Conservation (phyloP, 345 rosid species). For the Euphorbia lathyris region DNA sequence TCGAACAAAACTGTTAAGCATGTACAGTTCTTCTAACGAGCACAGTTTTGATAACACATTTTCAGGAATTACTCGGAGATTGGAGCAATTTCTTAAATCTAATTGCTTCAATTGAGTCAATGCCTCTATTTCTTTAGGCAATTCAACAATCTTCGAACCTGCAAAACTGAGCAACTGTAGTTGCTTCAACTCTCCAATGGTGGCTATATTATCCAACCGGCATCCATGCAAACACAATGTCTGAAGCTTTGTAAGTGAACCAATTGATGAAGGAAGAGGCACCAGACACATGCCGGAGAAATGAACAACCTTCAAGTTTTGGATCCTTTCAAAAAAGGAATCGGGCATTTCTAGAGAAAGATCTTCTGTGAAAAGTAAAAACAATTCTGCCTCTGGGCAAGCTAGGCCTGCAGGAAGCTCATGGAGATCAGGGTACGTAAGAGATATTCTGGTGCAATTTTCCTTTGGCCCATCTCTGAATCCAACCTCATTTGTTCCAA, state of each 20-base stretch:
- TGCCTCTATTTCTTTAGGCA: too few relatives aligned
- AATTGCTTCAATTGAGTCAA: too few relatives aligned
- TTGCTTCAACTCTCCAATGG: slow-evolving; percentile 22
- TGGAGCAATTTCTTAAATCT: too few relatives aligned
- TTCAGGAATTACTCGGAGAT: too few relatives aligned
- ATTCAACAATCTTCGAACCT: slow-evolving; percentile 18
- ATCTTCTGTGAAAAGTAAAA: background rate
- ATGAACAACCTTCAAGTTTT: slow-evolving; percentile 10
- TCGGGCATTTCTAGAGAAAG: background rate
- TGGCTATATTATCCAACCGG: background rate
- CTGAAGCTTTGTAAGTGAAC: background rate
- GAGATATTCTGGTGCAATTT: background rate
- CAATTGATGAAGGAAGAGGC: slow-evolving; percentile 7
- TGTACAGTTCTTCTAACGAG: too few relatives aligned
- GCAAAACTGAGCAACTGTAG: slow-evolving; percentile 28
- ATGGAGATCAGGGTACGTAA: background rate
- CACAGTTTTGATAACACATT: too few relatives aligned
- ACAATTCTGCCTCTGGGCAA: background rate
- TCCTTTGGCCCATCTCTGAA: background rate
- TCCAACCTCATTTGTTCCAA: too few relatives aligned
- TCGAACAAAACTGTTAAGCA: too few relatives aligned
- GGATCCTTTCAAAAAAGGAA: background rate
- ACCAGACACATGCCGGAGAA: background rate
- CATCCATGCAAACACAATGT: slow-evolving; percentile 11
- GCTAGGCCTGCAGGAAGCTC: background rate